Base-by-base conservation (phyloP, 371 early-diverging fungal species). In the Mortierella sp. region DNA sequence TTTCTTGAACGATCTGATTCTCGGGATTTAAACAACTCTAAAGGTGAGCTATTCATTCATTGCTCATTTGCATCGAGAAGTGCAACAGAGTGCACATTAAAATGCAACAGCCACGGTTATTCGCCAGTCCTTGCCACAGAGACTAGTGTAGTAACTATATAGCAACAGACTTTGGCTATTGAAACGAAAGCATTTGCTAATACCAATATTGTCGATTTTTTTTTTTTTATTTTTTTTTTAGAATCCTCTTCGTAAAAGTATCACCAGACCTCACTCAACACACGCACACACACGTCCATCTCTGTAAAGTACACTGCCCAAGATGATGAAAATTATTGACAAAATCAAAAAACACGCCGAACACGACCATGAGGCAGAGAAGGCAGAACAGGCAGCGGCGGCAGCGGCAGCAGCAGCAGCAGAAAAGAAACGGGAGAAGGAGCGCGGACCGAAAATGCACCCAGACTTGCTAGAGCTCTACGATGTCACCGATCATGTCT, bases 401-500 rank as follows among this genome's bases (percentile, higher is more conserved):
- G 60, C 61, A 13, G 65, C 75, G 22, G 77, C 68, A 16, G 63
- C 71, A 13, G 65, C 58, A 10, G 75, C 72, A 4, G 69, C 69
- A 36, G 76, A 75, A 52, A 65, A 69, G 67, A 81, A 71, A 70
- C 62, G 60, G 5, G 62, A 69, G 45, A 59, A 62, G 53, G 74
- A 77, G 59, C 63, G 53, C 57, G 81, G 81, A 43, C 72, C 75
- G 3, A 70, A 52, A 47, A 52, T 75, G 58, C 81, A 81, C 50
- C 68, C 80, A 2, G 87, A 76, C 1, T 68, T 89, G 28, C 59
- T 81, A 38, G 81, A 77, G 22, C 84, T 84, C 52, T 89, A 89
- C 61, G 67, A 58, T 10, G 72, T 89, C 50, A 77, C 84, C 1
- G 86, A 86, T 60, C 77, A 86, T 55, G 85, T 83, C 28, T 70